Evolutionary conservation across 2,329 filamentous ascomycete genomes (phyloP).

Genomic region (Nigrograna mackinnonii): DNA sequence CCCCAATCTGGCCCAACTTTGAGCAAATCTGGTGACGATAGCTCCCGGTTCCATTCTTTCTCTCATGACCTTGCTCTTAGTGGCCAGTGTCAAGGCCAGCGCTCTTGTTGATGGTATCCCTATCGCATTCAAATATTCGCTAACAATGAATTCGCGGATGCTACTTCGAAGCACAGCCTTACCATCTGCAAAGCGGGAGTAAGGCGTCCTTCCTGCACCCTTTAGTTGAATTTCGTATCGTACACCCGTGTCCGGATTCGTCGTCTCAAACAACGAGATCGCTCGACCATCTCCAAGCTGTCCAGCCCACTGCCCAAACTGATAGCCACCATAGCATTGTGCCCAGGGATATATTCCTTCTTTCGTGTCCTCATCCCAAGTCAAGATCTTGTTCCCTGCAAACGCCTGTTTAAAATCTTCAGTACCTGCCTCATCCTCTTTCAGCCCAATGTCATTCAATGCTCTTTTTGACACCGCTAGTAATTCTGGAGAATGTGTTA

Average conservation of each 20-base stretch:
- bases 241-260: conserved; percentile 69
- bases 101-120: conserved; percentile 86
- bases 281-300: conserved; percentile 94
- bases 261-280: conserved; percentile 91
- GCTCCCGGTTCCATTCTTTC: conserved; percentile 88
- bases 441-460: conserved; percentile 79
- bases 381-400: conserved; percentile 80
- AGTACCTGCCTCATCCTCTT: conserved; percentile 66
- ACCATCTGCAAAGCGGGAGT: conserved; percentile 94
- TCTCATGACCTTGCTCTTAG: conserved; percentile 71
- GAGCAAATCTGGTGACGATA: conserved; percentile 88
- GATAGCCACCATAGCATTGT: conserved; percentile 88
- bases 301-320: conserved; percentile 83
- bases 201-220: conserved; percentile 89
- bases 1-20: conserved; percentile 90
- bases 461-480: conserved; percentile 80
- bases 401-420: conserved; percentile 78
- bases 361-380: conserved; percentile 67
- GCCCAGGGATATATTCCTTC: conserved; percentile 90
- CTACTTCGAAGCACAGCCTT: conserved; percentile 91
- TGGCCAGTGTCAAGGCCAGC: conserved; percentile 77
- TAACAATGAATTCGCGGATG: conserved; percentile 92
- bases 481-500: conserved; percentile 72
- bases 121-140: conserved; percentile 84
- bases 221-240: conserved; percentile 94